Evolutionary conservation across 2,329 filamentous ascomycete species (phyloP).

Genomic region (Seiridium unicorne): DNA sequence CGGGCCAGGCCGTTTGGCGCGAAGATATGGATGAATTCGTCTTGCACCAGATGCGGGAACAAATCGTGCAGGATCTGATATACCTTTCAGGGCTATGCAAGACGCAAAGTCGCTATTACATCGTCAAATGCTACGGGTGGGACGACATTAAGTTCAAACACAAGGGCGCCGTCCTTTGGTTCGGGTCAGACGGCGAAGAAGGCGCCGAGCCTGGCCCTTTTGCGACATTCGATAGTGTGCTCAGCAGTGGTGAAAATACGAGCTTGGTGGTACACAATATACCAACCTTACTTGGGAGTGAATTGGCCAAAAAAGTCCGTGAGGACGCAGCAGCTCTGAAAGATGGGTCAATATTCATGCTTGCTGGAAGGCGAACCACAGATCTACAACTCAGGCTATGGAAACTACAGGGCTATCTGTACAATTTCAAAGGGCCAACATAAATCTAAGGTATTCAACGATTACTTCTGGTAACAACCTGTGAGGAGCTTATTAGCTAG

Average conservation of each 20-base stretch:
- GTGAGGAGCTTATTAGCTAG: no score
- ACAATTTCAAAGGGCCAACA: neutral
- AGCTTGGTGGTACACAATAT: constrained; percentile 54
- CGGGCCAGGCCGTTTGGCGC: constrained; percentile 40
- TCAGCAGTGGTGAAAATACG: constrained; percentile 24
- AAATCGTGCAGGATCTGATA: constrained; percentile 44
- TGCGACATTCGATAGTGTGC: constrained; percentile 42
- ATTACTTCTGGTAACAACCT: neutral
- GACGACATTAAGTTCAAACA: constrained; percentile 36
- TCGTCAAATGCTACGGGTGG: constrained; percentile 43
- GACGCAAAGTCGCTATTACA: constrained; percentile 30
- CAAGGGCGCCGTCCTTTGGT: constrained; percentile 47
- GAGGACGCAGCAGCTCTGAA: constrained; percentile 30
- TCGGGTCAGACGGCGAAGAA: constrained; percentile 15
- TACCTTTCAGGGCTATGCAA: constrained; percentile 32
- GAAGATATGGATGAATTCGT: constrained; percentile 55
- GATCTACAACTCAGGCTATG: constrained; percentile 51
- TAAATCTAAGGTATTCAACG: neutral
- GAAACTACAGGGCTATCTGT: constrained; percentile 57
- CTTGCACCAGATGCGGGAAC: constrained; percentile 46
- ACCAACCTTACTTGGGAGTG: constrained; percentile 45
- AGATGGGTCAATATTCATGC: constrained; percentile 39
- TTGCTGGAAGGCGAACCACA: constrained; percentile 39
- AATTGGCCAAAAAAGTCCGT: constrained; percentile 39
- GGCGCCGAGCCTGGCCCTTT: constrained; percentile 31